Evolutionary conservation across 169 alveolate genomes (phyloP).

Genomic region (Perkinsus marinus): DNA sequence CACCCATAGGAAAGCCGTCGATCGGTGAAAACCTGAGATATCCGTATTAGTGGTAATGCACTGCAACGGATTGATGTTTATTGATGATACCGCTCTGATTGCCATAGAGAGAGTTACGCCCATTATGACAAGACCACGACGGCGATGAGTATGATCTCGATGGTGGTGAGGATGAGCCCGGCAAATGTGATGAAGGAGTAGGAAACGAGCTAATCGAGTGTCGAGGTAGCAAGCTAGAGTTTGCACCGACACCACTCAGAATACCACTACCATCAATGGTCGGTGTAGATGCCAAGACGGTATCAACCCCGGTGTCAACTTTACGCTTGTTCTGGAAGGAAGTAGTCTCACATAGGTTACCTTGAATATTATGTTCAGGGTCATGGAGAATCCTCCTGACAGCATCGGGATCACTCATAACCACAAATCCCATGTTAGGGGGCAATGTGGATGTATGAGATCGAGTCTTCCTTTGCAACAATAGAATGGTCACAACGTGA

Average conservation of each 20-base stretch:
- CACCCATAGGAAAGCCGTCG: background rate
- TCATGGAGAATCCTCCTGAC: background rate
- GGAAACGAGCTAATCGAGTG: background rate
- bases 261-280: too few species aligned
- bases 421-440: background rate
- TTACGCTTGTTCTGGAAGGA: background rate
- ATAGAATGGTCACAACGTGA: background rate
- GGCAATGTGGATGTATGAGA: background rate
- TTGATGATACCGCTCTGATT: background rate
- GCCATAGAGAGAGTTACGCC: too few species aligned
- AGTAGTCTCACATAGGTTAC: background rate
- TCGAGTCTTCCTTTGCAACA: background rate
- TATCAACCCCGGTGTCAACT: too few species aligned
- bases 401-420: background rate
- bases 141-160: background rate
- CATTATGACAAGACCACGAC: background rate
- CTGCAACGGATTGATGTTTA: background rate
- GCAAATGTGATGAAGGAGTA: background rate
- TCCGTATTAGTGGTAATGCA: background rate
- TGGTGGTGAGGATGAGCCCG: background rate
- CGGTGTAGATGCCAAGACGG: too few species aligned
- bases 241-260: too few species aligned
- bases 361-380: background rate
- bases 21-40: background rate
- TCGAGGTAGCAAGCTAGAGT: background rate